Percentiles rank a stretch among this genome's conserved stretches.
phyloP scores from a whole-genome alignment of 139 green algal species.

The Micractinium sp. region DNA sequence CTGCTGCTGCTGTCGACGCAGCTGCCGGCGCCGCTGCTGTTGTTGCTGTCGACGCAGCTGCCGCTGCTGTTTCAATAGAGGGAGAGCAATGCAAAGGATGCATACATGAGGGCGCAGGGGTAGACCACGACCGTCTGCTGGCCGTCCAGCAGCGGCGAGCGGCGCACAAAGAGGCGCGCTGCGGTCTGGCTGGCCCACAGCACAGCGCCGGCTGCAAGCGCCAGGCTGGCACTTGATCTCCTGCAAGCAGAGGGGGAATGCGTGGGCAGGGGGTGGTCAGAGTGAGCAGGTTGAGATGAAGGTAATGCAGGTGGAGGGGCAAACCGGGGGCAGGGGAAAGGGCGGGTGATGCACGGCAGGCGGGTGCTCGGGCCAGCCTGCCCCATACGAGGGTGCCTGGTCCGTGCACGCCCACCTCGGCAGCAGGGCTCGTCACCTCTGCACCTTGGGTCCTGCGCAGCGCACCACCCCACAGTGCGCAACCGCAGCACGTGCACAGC shows the following conservation, averaged over 20 bases:
- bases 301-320: background rate
- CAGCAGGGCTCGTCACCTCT: too few relatives aligned
- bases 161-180: constrained; percentile 69
- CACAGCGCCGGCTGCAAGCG: constrained; percentile 60
- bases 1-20: background rate
- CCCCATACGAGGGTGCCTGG: background rate
- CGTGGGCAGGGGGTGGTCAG: too few relatives aligned
- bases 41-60: too few relatives aligned
- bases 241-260: constrained; percentile 25
- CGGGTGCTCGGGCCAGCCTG: too few relatives aligned
- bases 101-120: constrained; percentile 87
- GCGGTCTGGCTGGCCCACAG: constrained; percentile 78
- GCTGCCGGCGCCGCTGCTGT: background rate
- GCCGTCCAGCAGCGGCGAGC: constrained; percentile 69
- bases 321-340: background rate
- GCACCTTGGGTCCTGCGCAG: too few relatives aligned
- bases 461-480: too few relatives aligned
- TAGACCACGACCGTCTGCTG: constrained; percentile 73
- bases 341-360: background rate
- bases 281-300: background rate
- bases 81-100: constrained; percentile 83
- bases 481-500: too few relatives aligned
- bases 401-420: too few relatives aligned
- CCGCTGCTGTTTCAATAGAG: constrained; percentile 68
- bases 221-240: constrained; percentile 18